A percentile compares a stretch with the other conserved stretches of the same genome.
Evolutionary conservation across 2,329 filamentous ascomycete species (phyloP).

Genomic region (Aspergillus sclerotialis): DNA sequence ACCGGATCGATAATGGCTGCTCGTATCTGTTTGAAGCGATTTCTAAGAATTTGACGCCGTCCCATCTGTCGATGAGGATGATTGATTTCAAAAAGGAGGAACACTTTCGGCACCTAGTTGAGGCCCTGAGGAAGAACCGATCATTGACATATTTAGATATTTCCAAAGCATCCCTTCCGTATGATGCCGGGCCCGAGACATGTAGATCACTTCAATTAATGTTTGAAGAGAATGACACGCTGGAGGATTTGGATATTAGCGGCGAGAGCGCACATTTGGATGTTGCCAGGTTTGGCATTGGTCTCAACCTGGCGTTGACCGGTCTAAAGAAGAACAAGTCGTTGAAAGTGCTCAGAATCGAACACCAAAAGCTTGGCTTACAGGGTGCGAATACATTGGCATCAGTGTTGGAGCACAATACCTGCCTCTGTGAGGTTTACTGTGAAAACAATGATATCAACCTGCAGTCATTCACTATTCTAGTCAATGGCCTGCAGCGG

Average conservation of each 20-base stretch:
- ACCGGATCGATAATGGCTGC: constrained; percentile 41
- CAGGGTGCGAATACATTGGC: constrained; percentile 64
- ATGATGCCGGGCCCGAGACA: constrained; percentile 61
- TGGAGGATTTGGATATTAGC: constrained; percentile 62
- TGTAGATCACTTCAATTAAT: constrained; percentile 57
- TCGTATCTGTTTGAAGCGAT: constrained; percentile 38
- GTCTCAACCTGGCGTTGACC: constrained; percentile 58
- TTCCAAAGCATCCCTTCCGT: constrained; percentile 62
- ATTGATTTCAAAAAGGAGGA: constrained; percentile 62
- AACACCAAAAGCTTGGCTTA: constrained; percentile 61
- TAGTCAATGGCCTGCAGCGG: constrained; percentile 61
- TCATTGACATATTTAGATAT: constrained; percentile 61
- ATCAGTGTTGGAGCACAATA: constrained; percentile 60
- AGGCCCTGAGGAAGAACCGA: constrained; percentile 56
- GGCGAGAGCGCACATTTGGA: constrained; percentile 67
- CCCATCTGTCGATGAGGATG: constrained; percentile 59
- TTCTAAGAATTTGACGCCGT: constrained; percentile 50
- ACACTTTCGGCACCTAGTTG: constrained; percentile 56
- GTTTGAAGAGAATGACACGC: constrained; percentile 60
- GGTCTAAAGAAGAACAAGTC: constrained; percentile 59
- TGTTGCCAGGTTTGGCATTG: constrained; percentile 61
- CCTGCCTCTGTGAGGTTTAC: constrained; percentile 56
- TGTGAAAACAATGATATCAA: constrained; percentile 68
- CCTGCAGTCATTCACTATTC: constrained; percentile 61
- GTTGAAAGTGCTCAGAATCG: constrained; percentile 56